Base-by-base conservation (phyloP, 129 eudicot genomes). In the Flaveria trinervia region DNA sequence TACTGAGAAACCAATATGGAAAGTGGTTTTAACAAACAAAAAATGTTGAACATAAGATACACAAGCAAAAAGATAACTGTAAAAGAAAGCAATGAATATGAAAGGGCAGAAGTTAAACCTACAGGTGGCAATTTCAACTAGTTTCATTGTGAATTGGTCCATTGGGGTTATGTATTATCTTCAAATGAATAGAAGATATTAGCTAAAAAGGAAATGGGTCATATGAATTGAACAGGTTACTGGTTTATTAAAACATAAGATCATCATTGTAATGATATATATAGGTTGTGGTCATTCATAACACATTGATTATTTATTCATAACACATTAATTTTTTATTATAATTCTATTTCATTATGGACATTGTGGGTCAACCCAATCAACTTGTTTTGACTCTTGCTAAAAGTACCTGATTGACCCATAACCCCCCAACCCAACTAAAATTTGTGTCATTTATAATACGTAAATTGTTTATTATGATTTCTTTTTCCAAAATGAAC, bases 101-200 rank as follows among this genome's bases (percentile, higher is more conserved):
- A 20, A 73, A 73, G 51, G 65, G 4, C 30, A 45, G 14, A 17
- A 28, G 48, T 50, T 54, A 36, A 33, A 54, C 12, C 7, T 46
- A 69, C 15, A 69, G 73, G 44, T 25, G 73, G 59, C 59, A 69
- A n/a, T 39, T 36, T 66, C 71, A 30, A 11, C 51, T 50, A 14
- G 7, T 50, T 50, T 1, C 50, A 44, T 66, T 66, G 44, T 66
- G 50, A 39, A 66, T 9, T 3, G 73, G 41, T 36, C 41, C 46
- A 28, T 14, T 13, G 16, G 18, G 61, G 61, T 30, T 49, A 33
- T n/a, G 18, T 25, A 48, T 46, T 25, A 25, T 23, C 60, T 52
- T 39, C 17, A 25, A 48, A 7, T 36, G 41, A 3, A 36, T 36
- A 5, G 0, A 30, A 3, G 36, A 30, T 30, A 3, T 30, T 30